These are phyloP conservation scores for Chlorella sp. DNA, from an alignment of 139 green algal genomes.

Conservation along the genomic window DNA sequence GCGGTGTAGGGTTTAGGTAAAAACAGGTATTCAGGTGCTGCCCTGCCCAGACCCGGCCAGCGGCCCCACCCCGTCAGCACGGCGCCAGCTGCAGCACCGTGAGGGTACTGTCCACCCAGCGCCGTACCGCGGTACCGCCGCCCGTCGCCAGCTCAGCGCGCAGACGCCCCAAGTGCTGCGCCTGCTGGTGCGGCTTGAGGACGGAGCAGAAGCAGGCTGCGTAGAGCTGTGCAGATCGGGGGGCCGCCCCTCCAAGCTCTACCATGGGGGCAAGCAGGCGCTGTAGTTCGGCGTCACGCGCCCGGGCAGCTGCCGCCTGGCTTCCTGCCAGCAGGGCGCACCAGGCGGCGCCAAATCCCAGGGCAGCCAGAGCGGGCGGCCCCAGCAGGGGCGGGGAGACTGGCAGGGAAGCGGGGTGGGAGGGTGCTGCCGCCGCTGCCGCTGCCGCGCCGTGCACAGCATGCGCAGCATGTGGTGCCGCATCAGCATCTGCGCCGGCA, in stretches of 20 bases:
- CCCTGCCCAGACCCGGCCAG: too few relatives aligned
- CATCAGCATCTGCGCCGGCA: too few relatives aligned
- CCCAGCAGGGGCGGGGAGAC: background rate
- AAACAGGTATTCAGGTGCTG: too few relatives aligned
- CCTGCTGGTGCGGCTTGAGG: background rate
- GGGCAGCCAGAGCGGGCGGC: background rate
- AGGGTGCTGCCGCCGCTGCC: background rate
- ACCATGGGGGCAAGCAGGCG: background rate
- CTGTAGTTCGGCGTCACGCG: background rate
- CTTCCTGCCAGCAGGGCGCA: background rate
- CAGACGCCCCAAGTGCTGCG: background rate
- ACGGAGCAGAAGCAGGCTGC: slow-evolving; percentile 6
- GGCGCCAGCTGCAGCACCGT: background rate
- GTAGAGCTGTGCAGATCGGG: background rate
- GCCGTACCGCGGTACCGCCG: background rate
- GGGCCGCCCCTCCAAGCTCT: background rate
- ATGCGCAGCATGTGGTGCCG: background rate
- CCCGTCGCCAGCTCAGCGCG: background rate
- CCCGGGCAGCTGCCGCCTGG: background rate
- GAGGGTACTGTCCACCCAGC: background rate
- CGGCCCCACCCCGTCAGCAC: too few relatives aligned
- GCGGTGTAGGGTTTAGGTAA: too few relatives aligned
- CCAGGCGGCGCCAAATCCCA: slow-evolving; percentile 2
- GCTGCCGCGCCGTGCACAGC: background rate
- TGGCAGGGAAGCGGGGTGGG: too few relatives aligned